Evolutionary conservation across 2,329 filamentous ascomycete genomes (phyloP), one percentile per base, ranked within the genome.

Genomic region (Fusarium burgessii): DNA sequence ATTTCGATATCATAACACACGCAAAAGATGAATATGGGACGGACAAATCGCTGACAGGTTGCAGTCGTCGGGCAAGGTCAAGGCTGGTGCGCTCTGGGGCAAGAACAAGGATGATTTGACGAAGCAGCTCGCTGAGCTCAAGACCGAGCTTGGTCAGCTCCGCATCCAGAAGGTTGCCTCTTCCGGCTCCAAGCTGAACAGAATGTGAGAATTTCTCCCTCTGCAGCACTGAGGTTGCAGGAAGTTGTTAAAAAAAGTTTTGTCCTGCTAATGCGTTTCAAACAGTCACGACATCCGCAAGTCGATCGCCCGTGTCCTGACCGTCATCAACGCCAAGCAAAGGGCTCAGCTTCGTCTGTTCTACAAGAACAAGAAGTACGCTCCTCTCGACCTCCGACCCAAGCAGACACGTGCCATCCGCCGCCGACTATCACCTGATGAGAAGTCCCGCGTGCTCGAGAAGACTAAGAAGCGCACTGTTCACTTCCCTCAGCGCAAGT

Each of bases 361-460:
- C 93, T 99, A 99, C 92, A 97, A 97, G 91, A 93, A 92, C 92
- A 98, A 98, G 93, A 98, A 98, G 90, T 98, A 98, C 91, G 87
- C 94, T 75, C 96, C 96, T 76, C 94, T 99, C 84, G 97, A 99
- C 86, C 95, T 99, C 88, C 93, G 96, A 86, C 86, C 94, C 83
- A 98, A 98, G 93, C 91, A 96, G 89, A 99, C 96, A 83, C 95
- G 96, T 81, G 96, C 95, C 83, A 97, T 98, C 87, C 94, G 96
- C 83, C 93, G 97, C 89, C 90, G 93, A 82, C 89, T 99, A 87
- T 95, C 92, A 82, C 92, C 93, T 85, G 90, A 97, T 89, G 95
- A 99, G 87, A 91, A 92, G 80, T 89, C 90, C 79, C 89, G 91
- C 84, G 88, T 91, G 80, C 92, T 97, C 77, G 92, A 95, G 87